Base-by-base conservation (phyloP, 2,329 filamentous ascomycete genomes). In the Penicillium thymicola region DNA sequence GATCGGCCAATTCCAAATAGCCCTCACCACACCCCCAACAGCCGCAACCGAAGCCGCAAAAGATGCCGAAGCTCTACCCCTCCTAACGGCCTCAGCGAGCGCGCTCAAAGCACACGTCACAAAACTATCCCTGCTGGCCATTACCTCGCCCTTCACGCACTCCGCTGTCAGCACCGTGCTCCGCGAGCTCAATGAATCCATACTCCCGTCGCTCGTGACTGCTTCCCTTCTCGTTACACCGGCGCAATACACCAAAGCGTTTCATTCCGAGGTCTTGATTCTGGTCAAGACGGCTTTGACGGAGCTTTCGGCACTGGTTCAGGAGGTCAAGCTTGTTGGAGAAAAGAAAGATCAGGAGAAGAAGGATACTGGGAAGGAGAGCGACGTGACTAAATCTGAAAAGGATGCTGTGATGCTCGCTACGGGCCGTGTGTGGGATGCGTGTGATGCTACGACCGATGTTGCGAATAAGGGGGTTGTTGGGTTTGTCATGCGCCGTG, bases 131-230 rank as follows among this genome's bases (percentile, higher is more conserved):
- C 86, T 97, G 0, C 82, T 97, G 13, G 84, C 94, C 1, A 89
- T 95, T 67, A 96, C 90, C 67, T 83, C 90, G 18, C 92, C 93
- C 0, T 95, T 96, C 64, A 94, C 92, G 0, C 86, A 90, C 0
- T 86, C 87, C 0, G 92, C 90, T 5, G 81, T 96, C 34, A 77
- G 75, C 10, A 86, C 82, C 25, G 85, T 95, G 14, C 77, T 97
- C 5, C 81, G 84, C 34, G 86, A 92, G 56, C 80, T 96, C n/a
- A 81, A 87, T 23, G 81, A 84, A 13, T 86, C 85, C 0, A 85
- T 89, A n/a, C 79, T 96, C 0, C 89, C 90, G 0, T 89, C 85
- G 3, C 79, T 95, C 25, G 85, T 90, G 44, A 86, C 87, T 0
- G 87, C 88, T 0, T 84, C 86, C 2, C 81, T 92, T 59, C 76